Evolutionary conservation across 1,139 yeast genomes (phyloP), one percentile per base, ranked within the genome.

Genomic region (Suhomyces choctaworum): DNA sequence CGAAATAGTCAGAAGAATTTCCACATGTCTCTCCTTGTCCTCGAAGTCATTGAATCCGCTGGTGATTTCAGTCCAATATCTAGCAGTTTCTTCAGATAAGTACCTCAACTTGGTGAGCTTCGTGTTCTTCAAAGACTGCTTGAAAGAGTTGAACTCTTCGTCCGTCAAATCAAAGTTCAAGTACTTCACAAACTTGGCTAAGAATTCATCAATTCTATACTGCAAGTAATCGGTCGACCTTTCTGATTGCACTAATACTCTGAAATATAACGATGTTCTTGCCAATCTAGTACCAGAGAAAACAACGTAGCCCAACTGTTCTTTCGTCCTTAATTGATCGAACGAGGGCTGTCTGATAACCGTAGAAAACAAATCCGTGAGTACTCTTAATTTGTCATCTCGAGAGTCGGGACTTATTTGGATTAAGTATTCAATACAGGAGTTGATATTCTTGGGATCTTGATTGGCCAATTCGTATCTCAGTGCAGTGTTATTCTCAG

Each of bases 261-360:
- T 72, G 46, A 83, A 73, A 10, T 95, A 95, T 48, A 81, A 70
- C 2, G 89, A 76, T 8, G 94, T 83, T 53, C 95, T 75, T 1
- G 87, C 76, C 38, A 73, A 70, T 44, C 82, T 68, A 22, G 76
- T 62, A 1, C 95, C 86, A 24, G 94, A 81, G 56, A 87, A 88
- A 0, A 92, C 98, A 41, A 92, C 89, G 53, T 86, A 86, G 2
- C 95, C 95, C 23, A 86, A 69, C 56, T 92, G 97, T 60, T 92
- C 98, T 50, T 87, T 82, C 3, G 98, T 92, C 59, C 98, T 75
- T 39, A 92, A 71, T 46, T 85, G 87, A 56, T 87, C 82, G 59
- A 92, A 92, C 36, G 90, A 85, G 1, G 97, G 97, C 55, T 90
- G 97, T 44, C 76, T 78, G 32, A 84, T 68, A 42, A 89, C 72